phyloP scores from a whole-genome alignment of 176 grass and related monocot species.

The Pontederia paniculata region DNA sequence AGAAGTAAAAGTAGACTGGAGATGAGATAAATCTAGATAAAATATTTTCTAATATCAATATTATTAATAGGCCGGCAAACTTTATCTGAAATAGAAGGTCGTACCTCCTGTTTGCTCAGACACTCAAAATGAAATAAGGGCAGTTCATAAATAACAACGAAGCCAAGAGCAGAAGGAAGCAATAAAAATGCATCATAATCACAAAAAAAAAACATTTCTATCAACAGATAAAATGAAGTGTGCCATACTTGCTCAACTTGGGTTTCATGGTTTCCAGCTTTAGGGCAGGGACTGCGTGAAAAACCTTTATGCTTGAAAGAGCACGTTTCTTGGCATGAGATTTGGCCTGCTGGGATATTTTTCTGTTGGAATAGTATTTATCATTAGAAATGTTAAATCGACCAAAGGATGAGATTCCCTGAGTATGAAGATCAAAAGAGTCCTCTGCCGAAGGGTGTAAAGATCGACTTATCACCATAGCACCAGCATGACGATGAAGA shows the following conservation, averaged over 20 bases:
- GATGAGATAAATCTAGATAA: too few relatives aligned
- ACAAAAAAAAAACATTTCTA: neutral
- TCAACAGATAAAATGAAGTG: constrained; percentile 2
- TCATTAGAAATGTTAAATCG: constrained; percentile 93
- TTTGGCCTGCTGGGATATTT: constrained; percentile 72
- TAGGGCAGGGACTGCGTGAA: constrained; percentile 79
- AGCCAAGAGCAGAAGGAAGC: neutral
- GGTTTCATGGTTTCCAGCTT: constrained; percentile 95
- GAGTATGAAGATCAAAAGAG: constrained; percentile 41
- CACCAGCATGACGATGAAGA: constrained; percentile 72
- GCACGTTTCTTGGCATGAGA: constrained; percentile 80
- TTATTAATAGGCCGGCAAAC: too few relatives aligned
- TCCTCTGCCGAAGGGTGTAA: constrained; percentile 42
- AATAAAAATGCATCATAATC: neutral
- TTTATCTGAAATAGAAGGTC: too few relatives aligned
- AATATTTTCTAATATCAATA: too few relatives aligned
- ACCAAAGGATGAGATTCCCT: constrained; percentile 32
- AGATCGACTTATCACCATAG: constrained; percentile 59
- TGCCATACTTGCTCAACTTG: constrained; percentile 61
- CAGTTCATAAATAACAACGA: too few relatives aligned
- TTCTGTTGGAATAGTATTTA: constrained; percentile 86
- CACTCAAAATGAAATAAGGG: too few relatives aligned
- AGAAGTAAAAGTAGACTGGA: too few relatives aligned
- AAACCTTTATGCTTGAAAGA: constrained; percentile 57
- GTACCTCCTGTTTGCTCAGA: too few relatives aligned